phyloP scores from a whole-genome alignment of 2,329 filamentous ascomycete species.

The Aspergillus quadricinctus region DNA sequence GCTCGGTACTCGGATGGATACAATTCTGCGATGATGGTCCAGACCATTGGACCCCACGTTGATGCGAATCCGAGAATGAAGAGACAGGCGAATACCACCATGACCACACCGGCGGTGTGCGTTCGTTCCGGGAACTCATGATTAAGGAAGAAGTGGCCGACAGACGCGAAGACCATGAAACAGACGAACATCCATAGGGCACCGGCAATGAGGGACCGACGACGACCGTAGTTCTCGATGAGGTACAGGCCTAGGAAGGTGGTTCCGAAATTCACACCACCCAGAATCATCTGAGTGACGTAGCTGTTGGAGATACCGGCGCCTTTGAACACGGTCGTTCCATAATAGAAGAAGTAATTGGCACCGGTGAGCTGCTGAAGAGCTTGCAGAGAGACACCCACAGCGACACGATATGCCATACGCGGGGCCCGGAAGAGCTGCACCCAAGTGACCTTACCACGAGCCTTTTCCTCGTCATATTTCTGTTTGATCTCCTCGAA shows the following conservation, averaged over 20 bases:
- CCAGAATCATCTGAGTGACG: conserved; percentile 60
- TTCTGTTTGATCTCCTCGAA: conserved; percentile 54
- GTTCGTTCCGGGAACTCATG: conserved; percentile 37
- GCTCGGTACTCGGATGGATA: conserved; percentile 52
- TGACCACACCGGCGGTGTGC: conserved; percentile 54
- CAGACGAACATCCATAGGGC: conserved; percentile 64
- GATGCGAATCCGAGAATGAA: conserved; percentile 67
- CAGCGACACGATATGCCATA: conserved; percentile 39
- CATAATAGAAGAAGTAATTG: conserved; percentile 54
- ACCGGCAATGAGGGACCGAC: conserved; percentile 62
- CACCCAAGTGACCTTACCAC: conserved; percentile 28
- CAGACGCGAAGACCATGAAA: conserved; percentile 60
- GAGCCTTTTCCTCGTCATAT: conserved; percentile 46
- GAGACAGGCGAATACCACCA: conserved; percentile 67
- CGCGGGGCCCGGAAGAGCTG: conserved; percentile 40
- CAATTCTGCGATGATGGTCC: conserved; percentile 43
- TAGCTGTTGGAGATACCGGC: conserved; percentile 62
- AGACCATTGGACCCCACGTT: conserved; percentile 61
- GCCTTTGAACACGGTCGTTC: conserved; percentile 49
- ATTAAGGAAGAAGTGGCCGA: conserved; percentile 46
- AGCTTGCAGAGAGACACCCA: conserved; percentile 41
- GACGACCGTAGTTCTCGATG: conserved; percentile 65
- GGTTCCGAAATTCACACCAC: conserved; percentile 61
- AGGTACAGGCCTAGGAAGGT: conserved; percentile 65
- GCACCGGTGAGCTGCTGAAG: conserved; percentile 43